Evolutionary conservation across 1,284 basidiomycete genomes (phyloP).

Genomic region (Heterobasidion annosum): DNA sequence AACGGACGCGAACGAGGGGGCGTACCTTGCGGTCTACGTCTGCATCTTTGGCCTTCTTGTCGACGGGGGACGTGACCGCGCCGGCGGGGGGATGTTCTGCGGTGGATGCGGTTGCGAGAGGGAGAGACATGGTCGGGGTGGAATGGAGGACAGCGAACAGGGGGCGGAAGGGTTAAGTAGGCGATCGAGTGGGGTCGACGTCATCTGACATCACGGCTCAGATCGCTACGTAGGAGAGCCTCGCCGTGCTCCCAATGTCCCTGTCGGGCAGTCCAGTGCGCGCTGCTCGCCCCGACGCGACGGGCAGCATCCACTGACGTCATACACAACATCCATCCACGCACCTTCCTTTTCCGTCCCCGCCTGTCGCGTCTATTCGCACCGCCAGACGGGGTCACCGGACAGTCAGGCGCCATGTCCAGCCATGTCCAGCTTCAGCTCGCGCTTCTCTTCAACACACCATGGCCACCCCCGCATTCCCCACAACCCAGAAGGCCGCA

Average conservation of each 20-base stretch:
- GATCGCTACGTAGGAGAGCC: no score
- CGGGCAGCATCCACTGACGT: no score
- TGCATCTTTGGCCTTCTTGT: constrained; percentile 42
- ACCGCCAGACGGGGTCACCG: no score
- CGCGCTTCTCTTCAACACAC: no score
- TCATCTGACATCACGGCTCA: not conserved
- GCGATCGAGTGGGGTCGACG: not conserved
- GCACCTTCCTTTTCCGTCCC: no score
- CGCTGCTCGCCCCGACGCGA: no score
- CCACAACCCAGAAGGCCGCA: constrained; percentile 38
- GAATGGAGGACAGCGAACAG: not conserved
- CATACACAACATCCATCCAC: no score
- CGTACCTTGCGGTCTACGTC: constrained; percentile 58
- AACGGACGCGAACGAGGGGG: not conserved
- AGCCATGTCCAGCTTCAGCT: no score
- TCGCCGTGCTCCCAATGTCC: no score
- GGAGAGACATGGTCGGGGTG: constrained; percentile 46
- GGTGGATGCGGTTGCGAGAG: constrained; percentile 49
- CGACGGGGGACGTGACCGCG: constrained; percentile 49
- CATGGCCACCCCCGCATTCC: constrained; percentile 19
- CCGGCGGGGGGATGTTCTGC: constrained; percentile 43
- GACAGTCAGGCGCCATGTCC: no score
- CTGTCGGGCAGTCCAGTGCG: no score
- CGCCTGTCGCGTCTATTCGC: no score
- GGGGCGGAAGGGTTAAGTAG: not conserved